Evolutionary conservation across 805 yeast species (phyloP), one percentile per base, ranked within the genome.

Genomic region (Priceomyces castillae): DNA sequence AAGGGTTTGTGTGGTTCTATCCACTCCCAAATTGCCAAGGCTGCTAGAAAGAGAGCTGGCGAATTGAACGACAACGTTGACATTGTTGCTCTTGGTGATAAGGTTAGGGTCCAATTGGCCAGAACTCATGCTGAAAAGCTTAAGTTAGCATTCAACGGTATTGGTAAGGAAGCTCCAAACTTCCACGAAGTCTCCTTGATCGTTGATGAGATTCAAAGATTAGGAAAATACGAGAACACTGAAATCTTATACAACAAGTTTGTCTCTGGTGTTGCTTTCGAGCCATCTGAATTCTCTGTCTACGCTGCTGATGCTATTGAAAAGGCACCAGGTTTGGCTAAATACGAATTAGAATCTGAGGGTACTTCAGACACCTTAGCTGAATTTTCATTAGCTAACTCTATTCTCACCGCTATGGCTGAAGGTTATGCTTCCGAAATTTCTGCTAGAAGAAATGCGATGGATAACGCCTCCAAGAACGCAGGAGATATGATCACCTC

Each of bases 401-500:
- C 89, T 61, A 78, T 92, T 60, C 81, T 85, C 68, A 74, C 90
- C 62, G 97, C 96, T 49, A 80, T 90, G 79, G 92, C 97, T 53
- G 97, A 94, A 69, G 98, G 97, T 72, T 90, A 92, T 73, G 97
- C 98, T 49, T 87, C 98, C 46, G 99, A 92, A 79, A 80, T 90
- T 56, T 85, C 95, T 53, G 97, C 99, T 48, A 90, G 99, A 84
- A 90, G 99, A 83, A 92, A 89, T 69, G 98, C 99, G 58, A 92
- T 92, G 99, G 99, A 92, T 76, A 94, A 94, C 66, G 99, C 99
- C 51, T 90, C 97, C 58, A 92, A 94, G 94, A 92, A 92, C 69
- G 99, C 99, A 52, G 96, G 96, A 76, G 99, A 94, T 62, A 94
- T 94, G 98, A 94, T 94, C 68, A 82, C 80, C 76, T 85, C 81